Base-by-base conservation (phyloP, 495 filamentous ascomycete genomes). In the Parachaetomium inaequale region DNA sequence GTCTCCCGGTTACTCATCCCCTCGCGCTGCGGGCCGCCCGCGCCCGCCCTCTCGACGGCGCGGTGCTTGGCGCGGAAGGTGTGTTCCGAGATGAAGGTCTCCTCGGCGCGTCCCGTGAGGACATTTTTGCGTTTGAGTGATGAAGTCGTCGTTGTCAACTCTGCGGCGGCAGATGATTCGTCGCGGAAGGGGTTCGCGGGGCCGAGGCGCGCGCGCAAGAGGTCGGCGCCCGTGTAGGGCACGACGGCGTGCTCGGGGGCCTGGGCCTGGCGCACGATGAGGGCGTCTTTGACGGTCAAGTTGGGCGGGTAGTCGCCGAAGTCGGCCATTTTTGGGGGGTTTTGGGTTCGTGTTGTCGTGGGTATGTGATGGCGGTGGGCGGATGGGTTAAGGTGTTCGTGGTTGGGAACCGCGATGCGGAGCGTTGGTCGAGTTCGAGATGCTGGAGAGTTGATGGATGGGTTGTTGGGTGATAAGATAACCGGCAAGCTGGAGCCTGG, bases 51-150 rank as follows among this genome's bases (percentile, higher is more conserved):
- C 70, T 91, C 87, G 57, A 91, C 86, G 1, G 88, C 91, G 62
- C 87, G 82, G 72, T 91, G 91, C 70, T 93, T 89, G 61, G 83
- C 83, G 64, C 86, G 84, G 68, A 99, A 99, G 0, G 90, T 93
- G 59, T 89, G 82, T 68, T 96, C 93, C 73, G 90, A 95, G 63
- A 99, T 87, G 59, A 85, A 91, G 1, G 88, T 87, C 75, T 98
- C 93, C 63, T 92, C 82, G 0, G 95, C 95, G 69, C 84, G 87
- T 6, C 94, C 94, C 0, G 95, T 96, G 11, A 95, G 86, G 2
- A 98, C 87, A 63, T 94, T 93, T 68, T 96, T 96, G 58, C 93
- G 87, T 95, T 28, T 61, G 61, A 14, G 55, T 29, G 1, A 12
- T 14, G 3, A 32, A 40, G 17, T n/a, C n/a, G n/a, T n/a, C n/a